Evolutionary conservation across 1,139 yeast species (phyloP), one percentile per base, ranked within the genome.

Genomic region (Saccharomyces pastorianus): DNA sequence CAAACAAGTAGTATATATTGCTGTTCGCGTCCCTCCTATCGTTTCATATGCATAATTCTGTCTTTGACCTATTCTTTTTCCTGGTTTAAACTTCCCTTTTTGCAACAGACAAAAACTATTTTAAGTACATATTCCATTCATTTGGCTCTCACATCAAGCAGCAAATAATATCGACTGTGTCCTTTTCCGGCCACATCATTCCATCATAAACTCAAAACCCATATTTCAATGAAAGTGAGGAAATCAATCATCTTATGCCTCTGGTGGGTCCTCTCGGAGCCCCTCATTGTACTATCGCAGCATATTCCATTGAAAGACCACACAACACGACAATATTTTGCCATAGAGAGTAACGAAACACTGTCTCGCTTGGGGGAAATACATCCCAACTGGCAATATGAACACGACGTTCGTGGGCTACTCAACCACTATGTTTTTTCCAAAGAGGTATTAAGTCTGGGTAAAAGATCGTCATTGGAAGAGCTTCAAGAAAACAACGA

Each of bases 381-480:
- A 13, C 73, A 77, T 65, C 74, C 78, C 11, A 63, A 64, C 13
- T 74, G 80, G 75, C 63, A 62, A 7, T 85, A 72, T 63, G 90
- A 85, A 64, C 86, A 84, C 65, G 77, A 72, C 50, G 79, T 81
- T 2, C 72, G 81, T 31, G 86, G 84, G 0, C 68, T 82, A 42
- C 83, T 79, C 41, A 74, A 81, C 56, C 84, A 82, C 64, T 81
- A 76, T 65, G 86, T 85, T 9, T 83, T 85, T 61, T 83, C 89
- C n/a, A 32, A 25, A 23, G 26, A 13, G 2, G 9, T 32, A 11
- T 5, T 13, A 7, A 25, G n/a, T 5, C 1, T 32, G 44, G 61
- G 27, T 64, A 46, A 49, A 58, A 49, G 29, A 27, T 38, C 44
- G 0, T 17, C 44, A 38, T 11, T 38, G 11, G 25, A 17, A 4